Conservation (phyloP, 495 filamentous ascomycete genomes). For the Lasiosphaeriaceae sp. region DNA sequence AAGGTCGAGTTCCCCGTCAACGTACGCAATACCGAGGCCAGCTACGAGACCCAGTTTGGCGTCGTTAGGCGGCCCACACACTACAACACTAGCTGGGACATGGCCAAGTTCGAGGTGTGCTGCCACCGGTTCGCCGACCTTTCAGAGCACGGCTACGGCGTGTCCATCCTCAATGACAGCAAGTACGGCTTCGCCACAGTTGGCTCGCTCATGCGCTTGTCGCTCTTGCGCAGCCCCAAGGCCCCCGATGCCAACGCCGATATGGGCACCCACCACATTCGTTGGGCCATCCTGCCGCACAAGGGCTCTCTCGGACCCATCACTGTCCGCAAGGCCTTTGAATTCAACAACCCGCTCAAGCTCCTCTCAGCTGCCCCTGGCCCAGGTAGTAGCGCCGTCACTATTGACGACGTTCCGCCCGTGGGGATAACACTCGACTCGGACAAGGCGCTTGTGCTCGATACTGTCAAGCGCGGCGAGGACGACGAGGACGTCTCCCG, state of each 20-base stretch:
- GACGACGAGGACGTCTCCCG: constrained; percentile 86
- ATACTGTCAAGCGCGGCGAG: constrained; percentile 87
- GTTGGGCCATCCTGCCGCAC: constrained; percentile 91
- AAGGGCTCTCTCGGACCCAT: constrained; percentile 61
- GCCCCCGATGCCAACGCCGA: constrained; percentile 94
- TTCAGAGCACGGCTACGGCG: constrained; percentile 86
- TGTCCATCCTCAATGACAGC: constrained; percentile 90
- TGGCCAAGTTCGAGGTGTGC: constrained; percentile 99
- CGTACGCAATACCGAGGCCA: constrained; percentile 84
- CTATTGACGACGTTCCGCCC: constrained; percentile 36
- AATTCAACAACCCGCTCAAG: constrained; percentile 83
- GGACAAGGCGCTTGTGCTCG: constrained; percentile 61
- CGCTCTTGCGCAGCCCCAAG: constrained; percentile 86
- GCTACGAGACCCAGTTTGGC: constrained; percentile 95
- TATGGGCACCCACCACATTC: constrained; percentile 87
- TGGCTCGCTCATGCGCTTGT: constrained; percentile 90
- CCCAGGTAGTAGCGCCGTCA: constrained; percentile 7
- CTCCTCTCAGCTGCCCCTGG: constrained; percentile 34
- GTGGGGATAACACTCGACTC: constrained; percentile 54
- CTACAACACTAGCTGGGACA: constrained; percentile 97
- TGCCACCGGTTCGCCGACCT: constrained; percentile 97
- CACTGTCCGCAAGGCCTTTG: constrained; percentile 77
- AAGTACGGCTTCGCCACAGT: constrained; percentile 95
- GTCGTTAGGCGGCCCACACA: constrained; percentile 85
- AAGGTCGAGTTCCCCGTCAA: constrained; percentile 99